These are phyloP conservation scores for Plantago coronopus DNA, from an alignment of 305 asterid species.

Conservation along the genomic window DNA sequence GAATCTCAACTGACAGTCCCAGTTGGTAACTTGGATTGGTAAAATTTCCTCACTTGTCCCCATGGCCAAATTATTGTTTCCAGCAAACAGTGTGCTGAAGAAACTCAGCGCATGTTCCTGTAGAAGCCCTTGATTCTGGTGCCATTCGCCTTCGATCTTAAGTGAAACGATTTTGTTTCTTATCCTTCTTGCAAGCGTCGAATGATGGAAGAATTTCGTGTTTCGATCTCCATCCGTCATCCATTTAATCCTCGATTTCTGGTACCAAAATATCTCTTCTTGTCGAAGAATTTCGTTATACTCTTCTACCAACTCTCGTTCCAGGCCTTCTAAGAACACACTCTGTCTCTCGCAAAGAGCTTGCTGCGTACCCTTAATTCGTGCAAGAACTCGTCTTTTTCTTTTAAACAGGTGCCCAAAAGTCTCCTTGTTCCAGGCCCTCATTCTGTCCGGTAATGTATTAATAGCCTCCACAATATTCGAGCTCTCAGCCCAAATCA, in stretches of 20 bases:
- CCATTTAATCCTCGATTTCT: not conserved
- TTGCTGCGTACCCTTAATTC: not conserved
- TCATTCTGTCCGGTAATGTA: not conserved
- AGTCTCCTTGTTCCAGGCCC: not conserved
- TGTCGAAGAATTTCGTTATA: not conserved
- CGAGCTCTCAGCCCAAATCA: not conserved
- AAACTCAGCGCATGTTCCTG: no score
- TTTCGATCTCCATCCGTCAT: not conserved
- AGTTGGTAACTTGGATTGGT: no score
- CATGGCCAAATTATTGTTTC: no score
- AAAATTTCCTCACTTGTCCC: no score
- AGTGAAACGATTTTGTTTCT: not conserved
- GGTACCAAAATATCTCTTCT: not conserved
- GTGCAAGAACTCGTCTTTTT: not conserved
- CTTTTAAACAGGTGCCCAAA: not conserved
- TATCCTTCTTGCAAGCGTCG: no score
- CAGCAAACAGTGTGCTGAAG: no score
- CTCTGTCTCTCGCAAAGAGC: not conserved
- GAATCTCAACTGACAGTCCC: no score
- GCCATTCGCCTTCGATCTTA: no score
- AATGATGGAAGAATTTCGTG: not conserved
- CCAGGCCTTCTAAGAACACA: not conserved
- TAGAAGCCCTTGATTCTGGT: no score
- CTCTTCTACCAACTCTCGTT: not conserved
- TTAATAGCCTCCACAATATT: not conserved